Percentiles rank a stretch among this genome's conserved stretches.
These are phyloP conservation scores for Botrytis paeoniae DNA, from an alignment of 2,329 filamentous ascomycete genomes.

Conservation along the genomic window DNA sequence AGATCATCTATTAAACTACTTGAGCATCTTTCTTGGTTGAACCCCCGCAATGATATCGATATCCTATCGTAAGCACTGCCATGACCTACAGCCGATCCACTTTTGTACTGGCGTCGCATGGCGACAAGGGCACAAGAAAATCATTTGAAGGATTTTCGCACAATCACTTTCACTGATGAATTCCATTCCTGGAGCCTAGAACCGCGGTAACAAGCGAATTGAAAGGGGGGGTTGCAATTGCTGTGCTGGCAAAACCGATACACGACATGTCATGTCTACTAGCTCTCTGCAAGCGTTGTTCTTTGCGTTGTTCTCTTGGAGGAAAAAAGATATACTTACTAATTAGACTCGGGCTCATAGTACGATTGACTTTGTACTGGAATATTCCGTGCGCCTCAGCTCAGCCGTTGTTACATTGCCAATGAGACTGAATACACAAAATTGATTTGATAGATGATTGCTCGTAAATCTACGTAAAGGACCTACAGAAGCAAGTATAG, in stretches of 20 bases:
- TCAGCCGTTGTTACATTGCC: background rate
- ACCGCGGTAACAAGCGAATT: slow-evolving; percentile 9
- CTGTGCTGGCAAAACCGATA: slow-evolving; percentile 3
- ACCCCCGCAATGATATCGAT: background rate
- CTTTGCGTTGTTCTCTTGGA: background rate
- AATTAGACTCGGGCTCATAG: background rate
- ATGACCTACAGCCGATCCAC: slow-evolving; percentile 4
- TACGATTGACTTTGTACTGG: background rate
- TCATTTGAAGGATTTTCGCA: background rate
- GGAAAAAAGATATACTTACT: background rate
- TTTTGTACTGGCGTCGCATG: background rate
- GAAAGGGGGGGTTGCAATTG: background rate
- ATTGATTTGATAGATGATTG: background rate
- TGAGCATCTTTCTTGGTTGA: background rate
- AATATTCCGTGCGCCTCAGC: background rate
- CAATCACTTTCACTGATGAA: background rate
- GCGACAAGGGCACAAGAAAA: background rate
- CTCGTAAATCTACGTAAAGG: background rate
- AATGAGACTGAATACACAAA: too few species aligned
- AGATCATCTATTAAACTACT: background rate
- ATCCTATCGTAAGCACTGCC: slow-evolving; percentile 3
- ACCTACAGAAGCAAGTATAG: background rate
- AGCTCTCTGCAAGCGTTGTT: background rate
- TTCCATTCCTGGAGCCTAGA: background rate
- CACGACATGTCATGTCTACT: background rate